Evolutionary conservation across 345 rosid species (phyloP), one percentile per base, ranked within the genome.

Genomic region (Cardiospermum halicacabum): DNA sequence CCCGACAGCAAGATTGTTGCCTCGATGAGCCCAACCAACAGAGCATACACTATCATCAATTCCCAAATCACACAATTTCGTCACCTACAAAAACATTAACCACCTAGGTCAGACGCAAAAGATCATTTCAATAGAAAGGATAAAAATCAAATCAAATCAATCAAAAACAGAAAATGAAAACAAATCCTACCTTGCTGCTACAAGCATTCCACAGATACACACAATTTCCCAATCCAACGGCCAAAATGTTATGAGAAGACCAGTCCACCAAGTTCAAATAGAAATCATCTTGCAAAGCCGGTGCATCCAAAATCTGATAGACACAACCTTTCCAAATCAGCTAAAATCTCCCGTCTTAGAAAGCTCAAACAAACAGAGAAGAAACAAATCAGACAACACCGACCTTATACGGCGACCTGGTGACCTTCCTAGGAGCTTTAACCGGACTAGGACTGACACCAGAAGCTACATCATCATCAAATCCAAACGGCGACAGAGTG

Each of bases 201-300:
- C 88, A 86, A 78, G 99, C 99, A 87, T 95, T 95, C 99, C 98
- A 95, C 77, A 95, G 64, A 77, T 95, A 95, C 34, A 95, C 99
- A 60, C 99, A 95, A 71, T 84, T 91, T 34, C 86, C 98, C 70
- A 95, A 72, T 60, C 99, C 99, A 39, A 95, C 99, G 0, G 98
- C 92, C 65, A 91, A 73, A 62, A 95, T 97, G 66, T 95, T 95
- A 64, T 87, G 87, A 3, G 96, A 82, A n/a, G 98, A 95, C 99
- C 98, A 95, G 62, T 95, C 97, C 73, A 91, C 96, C 13, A 95
- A 80, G 73, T 95, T 95, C 82, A 91, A 81, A 73, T 95, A 95
- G 75, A 91, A 95, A 82, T 95, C 99, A 82, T 95, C 99, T 78
- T 91, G 97, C 86, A 95, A 75, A 32, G 98, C 94, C 7, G 99